Evolutionary conservation across 768 basidiomycete species (phyloP).

Genomic region (Harrya chromipes): DNA sequence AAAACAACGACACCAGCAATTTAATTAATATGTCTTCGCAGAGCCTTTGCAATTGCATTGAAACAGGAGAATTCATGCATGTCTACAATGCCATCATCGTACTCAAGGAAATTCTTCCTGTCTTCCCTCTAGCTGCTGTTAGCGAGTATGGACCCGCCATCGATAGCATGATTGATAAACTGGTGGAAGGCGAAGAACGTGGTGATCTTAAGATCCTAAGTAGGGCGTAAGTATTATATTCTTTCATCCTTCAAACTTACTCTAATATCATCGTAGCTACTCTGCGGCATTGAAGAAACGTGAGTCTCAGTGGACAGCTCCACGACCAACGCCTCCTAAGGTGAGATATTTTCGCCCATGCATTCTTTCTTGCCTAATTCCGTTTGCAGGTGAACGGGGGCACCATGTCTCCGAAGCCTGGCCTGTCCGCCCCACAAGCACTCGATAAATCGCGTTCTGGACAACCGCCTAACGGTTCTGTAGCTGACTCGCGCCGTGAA

Average conservation of each 20-base stretch:
- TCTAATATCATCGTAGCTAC: constrained; percentile 44
- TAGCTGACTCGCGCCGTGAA: constrained; percentile 39
- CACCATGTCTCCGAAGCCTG: constrained; percentile 27
- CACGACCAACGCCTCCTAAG: constrained; percentile 31
- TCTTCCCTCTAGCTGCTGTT: constrained; percentile 75
- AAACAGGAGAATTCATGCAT: constrained; percentile 92
- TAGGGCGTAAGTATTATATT: constrained; percentile 52
- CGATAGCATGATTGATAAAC: constrained; percentile 58
- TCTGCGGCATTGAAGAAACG: constrained; percentile 73
- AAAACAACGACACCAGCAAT: background rate
- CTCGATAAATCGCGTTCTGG: constrained; percentile 31
- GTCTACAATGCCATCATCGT: constrained; percentile 97
- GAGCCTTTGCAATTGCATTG: constrained; percentile 79
- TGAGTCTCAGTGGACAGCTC: constrained; percentile 52
- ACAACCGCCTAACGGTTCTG: constrained; percentile 40
- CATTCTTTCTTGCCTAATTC: background rate
- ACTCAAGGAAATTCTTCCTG: constrained; percentile 84
- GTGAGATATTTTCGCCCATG: constrained; percentile 18
- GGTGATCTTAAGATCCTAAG: constrained; percentile 82
- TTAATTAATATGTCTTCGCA: constrained; percentile 28
- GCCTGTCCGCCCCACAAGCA: constrained; percentile 27
- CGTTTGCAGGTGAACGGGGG: constrained; percentile 26
- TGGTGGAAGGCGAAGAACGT: constrained; percentile 73
- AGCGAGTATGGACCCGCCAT: constrained; percentile 53
- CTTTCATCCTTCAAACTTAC: background rate